Base-by-base conservation (phyloP, 2,329 filamentous ascomycete genomes). In the Colletotrichum sp. region DNA sequence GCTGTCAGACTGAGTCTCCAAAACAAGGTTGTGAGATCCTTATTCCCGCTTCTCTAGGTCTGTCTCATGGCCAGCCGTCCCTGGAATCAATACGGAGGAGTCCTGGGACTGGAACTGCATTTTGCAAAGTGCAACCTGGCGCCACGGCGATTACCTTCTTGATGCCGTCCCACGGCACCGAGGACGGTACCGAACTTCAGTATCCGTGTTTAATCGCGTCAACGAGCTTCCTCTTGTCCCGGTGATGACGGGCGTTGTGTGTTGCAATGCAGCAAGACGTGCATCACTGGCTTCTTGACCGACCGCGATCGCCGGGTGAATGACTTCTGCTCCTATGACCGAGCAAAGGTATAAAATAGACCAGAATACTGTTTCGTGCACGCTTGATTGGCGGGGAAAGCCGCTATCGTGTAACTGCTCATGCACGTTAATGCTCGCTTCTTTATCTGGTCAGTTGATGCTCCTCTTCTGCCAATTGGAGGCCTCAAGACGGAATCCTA, bases 341-440 rank as follows among this genome's bases (percentile, higher is more conserved):
- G 25, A 61, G 57, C 25, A 19, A 9, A 28, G 57, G 15, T 70
- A 28, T 27, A 36, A 34, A 30, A 34, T 48, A n/a, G n/a, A 16
- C 27, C 19, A 32, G 27, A 25, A 19, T 32, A 61, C 52, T 15
- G 15, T 34, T 28, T 15, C 57, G 68, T 61, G 57, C 22, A 19
- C 11, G 55, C 25, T 48, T 70, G 19, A 63, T 61, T 70, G 68
- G 68, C 68, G 30, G 19, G 52, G 30, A 59, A n/a, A 28, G 25
- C 16, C 27, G 9, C 27, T 30, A 61, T 89, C 68, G 81, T 85
- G 22, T 85, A 87, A 9, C 89, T 91, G n/a, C 95, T 95, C 84
- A 85, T 87, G 67, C 87, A 93, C 74, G 87, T 98, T 66, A 93
- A 96, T 78, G 98, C 34, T 61, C n/a, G 57, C 68, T 34, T 11